Base-by-base conservation (phyloP, 2,329 filamentous ascomycete species). In the Mollisiaceae sp. region DNA sequence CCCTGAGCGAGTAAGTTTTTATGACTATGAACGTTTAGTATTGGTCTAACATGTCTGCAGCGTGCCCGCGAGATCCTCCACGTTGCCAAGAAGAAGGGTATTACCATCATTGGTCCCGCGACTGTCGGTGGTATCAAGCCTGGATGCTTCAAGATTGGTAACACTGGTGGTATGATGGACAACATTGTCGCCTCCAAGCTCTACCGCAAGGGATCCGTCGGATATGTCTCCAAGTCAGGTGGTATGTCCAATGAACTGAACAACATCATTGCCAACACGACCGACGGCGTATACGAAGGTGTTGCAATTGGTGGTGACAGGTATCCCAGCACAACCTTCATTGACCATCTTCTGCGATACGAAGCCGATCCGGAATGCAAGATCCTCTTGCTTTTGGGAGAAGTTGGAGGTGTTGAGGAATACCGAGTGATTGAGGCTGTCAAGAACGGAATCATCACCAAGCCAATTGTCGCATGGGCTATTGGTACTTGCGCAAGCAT, bases 81-180 rank as follows among this genome's bases (percentile, higher is more conserved):
- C 79, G 90, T 97, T 74, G 95, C 95, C 73, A 87, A 95, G 85
- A 94, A 97, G 89, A 99, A 98, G 91, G 94, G 94, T 70, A 91
- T 99, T 79, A 97, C 94, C 81, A 99, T 99, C 81, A 97, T 99
- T 78, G 95, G 95, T 72, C 95, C 95, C 71, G 95, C 95, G 75
- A 99, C 95, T 64, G 95, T 99, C 70, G 95, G 95, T 88, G 95
- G 95, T 77, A 98, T 99, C 85, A 99, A 98, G 89, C 95, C 95
- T 69, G 95, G 95, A 81, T 92, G 92, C 80, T 99, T 94, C 91
- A 99, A 98, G 89, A 99, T 99, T 72, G 95, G 95, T 80, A 99
- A 99, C 88, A 99, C 95, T 76, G 95, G 95, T 88, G 95, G 95
- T 82, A 99, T 99, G 95, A 99, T 99, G 95, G 95, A 99, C 88